Evolutionary conservation across 495 filamentous ascomycete genomes (phyloP).

Genomic region (Trichocladium antarcticum): DNA sequence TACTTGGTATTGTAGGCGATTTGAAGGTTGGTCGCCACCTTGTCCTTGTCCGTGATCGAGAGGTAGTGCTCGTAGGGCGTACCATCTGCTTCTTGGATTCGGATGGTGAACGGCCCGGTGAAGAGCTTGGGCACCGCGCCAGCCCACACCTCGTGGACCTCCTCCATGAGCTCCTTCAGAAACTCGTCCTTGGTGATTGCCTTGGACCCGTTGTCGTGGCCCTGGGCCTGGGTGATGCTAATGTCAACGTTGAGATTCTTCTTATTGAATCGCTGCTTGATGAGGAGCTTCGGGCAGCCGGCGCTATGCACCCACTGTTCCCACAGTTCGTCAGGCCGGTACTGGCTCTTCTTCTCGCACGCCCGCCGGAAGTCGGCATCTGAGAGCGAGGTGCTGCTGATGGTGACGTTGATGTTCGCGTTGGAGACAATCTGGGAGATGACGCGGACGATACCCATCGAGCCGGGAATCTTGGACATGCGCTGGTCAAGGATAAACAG

Average conservation of each 20-base stretch:
- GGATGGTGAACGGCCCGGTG: constrained; percentile 90
- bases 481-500: constrained; percentile 88
- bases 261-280: constrained; percentile 89
- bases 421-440: constrained; percentile 70
- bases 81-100: constrained; percentile 96
- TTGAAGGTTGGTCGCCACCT: constrained; percentile 54
- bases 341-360: constrained; percentile 79
- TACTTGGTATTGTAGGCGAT: constrained; percentile 99
- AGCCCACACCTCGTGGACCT: constrained; percentile 56
- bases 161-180: constrained; percentile 71
- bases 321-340: constrained; percentile 78
- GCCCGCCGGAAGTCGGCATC: constrained; percentile 62
- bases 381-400: constrained; percentile 59
- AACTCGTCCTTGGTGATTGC: constrained; percentile 55
- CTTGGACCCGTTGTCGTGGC: constrained; percentile 24
- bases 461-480: constrained; percentile 74
- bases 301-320: constrained; percentile 83
- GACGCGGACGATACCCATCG: constrained; percentile 71
- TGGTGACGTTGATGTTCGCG: constrained; percentile 67
- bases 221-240: constrained; percentile 73
- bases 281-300: constrained; percentile 76
- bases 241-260: constrained; percentile 94
- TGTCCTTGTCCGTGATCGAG: constrained; percentile 74
- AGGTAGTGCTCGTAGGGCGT: constrained; percentile 98
- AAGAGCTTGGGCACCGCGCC: constrained; percentile 65